Conservation (phyloP, 2,329 filamentous ascomycete genomes). For the Sphaerulina vaccinii region DNA sequence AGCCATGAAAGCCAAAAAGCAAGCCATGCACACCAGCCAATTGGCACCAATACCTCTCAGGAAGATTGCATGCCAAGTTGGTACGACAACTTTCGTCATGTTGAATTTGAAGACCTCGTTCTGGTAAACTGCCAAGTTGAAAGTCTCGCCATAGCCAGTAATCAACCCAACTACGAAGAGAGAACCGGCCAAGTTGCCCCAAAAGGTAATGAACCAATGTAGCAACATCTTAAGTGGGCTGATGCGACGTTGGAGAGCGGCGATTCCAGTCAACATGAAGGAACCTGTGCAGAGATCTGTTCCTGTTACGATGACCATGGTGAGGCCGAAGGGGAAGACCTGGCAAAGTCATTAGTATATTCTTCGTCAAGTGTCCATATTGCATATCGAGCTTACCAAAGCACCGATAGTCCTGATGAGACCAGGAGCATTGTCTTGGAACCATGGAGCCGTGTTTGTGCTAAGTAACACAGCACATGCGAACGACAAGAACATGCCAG, state of each 20-base stretch:
- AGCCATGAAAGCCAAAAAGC: slow-evolving; percentile 50
- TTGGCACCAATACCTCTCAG: slow-evolving; percentile 55
- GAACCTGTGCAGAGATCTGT: slow-evolving; percentile 38
- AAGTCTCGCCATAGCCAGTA: slow-evolving; percentile 33
- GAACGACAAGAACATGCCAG: slow-evolving; percentile 54
- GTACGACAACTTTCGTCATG: slow-evolving; percentile 50
- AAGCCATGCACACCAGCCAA: slow-evolving; percentile 58
- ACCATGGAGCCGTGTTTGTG: slow-evolving; percentile 35
- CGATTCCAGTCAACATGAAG: slow-evolving; percentile 45
- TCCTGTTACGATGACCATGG: slow-evolving; percentile 36
- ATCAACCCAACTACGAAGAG: slow-evolving; percentile 36
- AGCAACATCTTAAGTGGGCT: slow-evolving; percentile 28
- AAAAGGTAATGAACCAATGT: slow-evolving; percentile 35
- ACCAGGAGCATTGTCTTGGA: slow-evolving; percentile 36
- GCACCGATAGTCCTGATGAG: slow-evolving; percentile 36
- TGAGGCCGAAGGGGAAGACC: slow-evolving; percentile 39
- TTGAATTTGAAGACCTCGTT: slow-evolving; percentile 48
- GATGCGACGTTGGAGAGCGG: slow-evolving; percentile 44
- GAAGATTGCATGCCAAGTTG: slow-evolving; percentile 55
- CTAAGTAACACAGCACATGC: slow-evolving; percentile 42
- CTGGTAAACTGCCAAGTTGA: slow-evolving; percentile 42
- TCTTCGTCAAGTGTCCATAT: neutral
- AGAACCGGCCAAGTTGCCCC: slow-evolving; percentile 35
- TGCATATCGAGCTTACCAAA: slow-evolving; percentile 8
- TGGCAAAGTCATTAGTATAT: neutral